Base-by-base conservation (phyloP, 2,329 filamentous ascomycete species). In the Pseudogymnoascus sp. region DNA sequence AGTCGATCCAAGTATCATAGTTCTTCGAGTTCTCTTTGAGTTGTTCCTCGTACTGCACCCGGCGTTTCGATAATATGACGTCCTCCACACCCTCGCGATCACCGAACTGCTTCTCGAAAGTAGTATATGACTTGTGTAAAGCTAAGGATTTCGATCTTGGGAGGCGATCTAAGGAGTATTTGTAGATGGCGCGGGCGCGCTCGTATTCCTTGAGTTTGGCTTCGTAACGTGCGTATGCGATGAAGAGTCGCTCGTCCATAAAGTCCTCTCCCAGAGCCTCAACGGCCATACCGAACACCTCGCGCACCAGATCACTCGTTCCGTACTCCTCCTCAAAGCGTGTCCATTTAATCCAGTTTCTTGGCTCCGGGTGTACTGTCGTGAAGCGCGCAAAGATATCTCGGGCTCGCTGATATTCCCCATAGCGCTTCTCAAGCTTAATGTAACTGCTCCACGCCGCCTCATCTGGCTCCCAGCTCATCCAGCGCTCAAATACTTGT, bases 271-370 rank as follows among this genome's bases (percentile, higher is more conserved):
- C 93, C 34, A 99, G 77, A 0, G 90, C 88, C 74, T 97, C 93
- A 34, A 97, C 88, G 1, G 93, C 93, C 63, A 84, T 83, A 3
- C 93, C 91, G 73, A 92, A 97, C 0, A 97, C 93, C 66, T 97
- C 92, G 21, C 95, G 84, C 5, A 99, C 95, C 68, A 93, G 76
- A 70, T 97, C 93, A 72, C 88, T 93, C 1, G 92, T 96, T 7
- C 95, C 95, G 69, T 88, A 91, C 73, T 99, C 95, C 74, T 97
- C 93, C 75, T 99, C 95, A 69, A 97, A 99, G 66, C 90, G 90
- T 65, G 93, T 89, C 95, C 95, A 99, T 74, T 97, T 97, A 77
- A 99, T 96, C 93, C 93, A 99, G 72, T 97, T 97, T 71, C 90
- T 86, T 21, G 95, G 90, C 72, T 97, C 93, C 0, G 95, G 93